Percentiles rank a stretch among this genome's conserved stretches.
Conservation (phyloP, 75 land plant species). For the Picea sitchensis region DNA sequence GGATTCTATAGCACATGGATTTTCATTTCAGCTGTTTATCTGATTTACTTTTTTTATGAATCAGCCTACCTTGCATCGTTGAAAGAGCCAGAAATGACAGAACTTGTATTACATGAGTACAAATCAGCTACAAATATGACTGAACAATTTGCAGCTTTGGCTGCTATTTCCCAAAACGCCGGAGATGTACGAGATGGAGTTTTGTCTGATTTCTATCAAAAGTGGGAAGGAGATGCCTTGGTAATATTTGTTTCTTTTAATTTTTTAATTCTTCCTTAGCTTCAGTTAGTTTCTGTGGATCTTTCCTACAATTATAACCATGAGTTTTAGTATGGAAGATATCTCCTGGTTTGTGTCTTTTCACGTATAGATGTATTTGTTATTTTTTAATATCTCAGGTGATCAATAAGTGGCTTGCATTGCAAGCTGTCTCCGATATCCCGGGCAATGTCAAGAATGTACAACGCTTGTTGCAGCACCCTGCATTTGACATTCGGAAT, state of each 20-base stretch:
- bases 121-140: conserved; percentile 87
- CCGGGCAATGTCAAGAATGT: conserved; percentile 92
- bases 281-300: not conserved
- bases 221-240: conserved; percentile 85
- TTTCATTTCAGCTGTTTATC: not conserved
- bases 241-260: conserved; percentile 34
- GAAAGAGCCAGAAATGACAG: conserved; percentile 61
- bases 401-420: conserved; percentile 88
- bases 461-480: conserved; percentile 65
- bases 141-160: conserved; percentile 94
- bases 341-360: not conserved
- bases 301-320: not conserved
- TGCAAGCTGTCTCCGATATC: conserved; percentile 89
- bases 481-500: conserved; percentile 92
- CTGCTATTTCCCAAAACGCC: conserved; percentile 75
- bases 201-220: conserved; percentile 79
- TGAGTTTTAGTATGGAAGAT: not conserved
- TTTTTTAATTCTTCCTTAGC: not conserved
- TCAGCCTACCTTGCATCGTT: conserved; percentile 75
- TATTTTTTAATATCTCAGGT: conserved; percentile 43
- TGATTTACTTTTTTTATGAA: not conserved
- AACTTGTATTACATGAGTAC: conserved; percentile 73
- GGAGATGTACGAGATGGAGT: conserved; percentile 66
- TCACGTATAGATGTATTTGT: not conserved
- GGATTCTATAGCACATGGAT: not conserved